A percentile compares a stretch with the other conserved stretches of the same genome.
phyloP scores from a whole-genome alignment of 257 asterid genomes.

The Datura wrightii region DNA sequence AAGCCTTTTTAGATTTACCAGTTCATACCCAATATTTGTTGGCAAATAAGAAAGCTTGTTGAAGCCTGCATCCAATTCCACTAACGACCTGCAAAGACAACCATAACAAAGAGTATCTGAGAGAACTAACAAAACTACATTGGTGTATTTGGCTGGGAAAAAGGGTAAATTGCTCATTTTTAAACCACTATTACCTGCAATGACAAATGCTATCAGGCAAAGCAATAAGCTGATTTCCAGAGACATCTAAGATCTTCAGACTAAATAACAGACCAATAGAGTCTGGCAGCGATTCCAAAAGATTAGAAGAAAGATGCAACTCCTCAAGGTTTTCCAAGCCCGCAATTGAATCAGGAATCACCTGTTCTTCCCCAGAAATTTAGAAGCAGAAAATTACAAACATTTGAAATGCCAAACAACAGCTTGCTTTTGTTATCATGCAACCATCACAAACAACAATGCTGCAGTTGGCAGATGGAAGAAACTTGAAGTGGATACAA shows the following conservation, averaged over 20 bases:
- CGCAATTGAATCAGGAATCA: constrained; percentile 77
- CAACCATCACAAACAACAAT: not conserved
- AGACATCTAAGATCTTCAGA: constrained; percentile 68
- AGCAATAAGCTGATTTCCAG: constrained; percentile 74
- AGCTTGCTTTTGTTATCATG: not conserved
- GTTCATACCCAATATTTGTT: constrained; percentile 79
- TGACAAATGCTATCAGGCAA: constrained; percentile 89
- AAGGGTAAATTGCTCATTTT: not conserved
- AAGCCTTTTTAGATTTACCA: constrained; percentile 62
- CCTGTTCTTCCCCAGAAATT: constrained; percentile 46
- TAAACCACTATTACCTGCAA: constrained; percentile 65
- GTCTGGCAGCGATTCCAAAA: constrained; percentile 72
- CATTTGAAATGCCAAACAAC: not conserved
- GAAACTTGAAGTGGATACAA: not conserved
- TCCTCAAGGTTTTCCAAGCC: constrained; percentile 77
- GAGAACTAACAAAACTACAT: not conserved
- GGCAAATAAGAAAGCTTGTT: constrained; percentile 85
- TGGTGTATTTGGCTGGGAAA: not conserved
- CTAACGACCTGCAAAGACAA: constrained; percentile 62
- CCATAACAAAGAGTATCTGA: not conserved
- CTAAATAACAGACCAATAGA: constrained; percentile 72
- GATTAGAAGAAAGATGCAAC: constrained; percentile 75
- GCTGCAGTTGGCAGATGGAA: not conserved
- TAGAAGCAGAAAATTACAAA: constrained; percentile 19
- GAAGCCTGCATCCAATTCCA: constrained; percentile 74